A percentile compares a stretch with the other conserved stretches of the same genome.
These are phyloP conservation scores for Dinochytrium kinnereticum DNA, from an alignment of 371 early-diverging fungal species.

Conservation along the genomic window DNA sequence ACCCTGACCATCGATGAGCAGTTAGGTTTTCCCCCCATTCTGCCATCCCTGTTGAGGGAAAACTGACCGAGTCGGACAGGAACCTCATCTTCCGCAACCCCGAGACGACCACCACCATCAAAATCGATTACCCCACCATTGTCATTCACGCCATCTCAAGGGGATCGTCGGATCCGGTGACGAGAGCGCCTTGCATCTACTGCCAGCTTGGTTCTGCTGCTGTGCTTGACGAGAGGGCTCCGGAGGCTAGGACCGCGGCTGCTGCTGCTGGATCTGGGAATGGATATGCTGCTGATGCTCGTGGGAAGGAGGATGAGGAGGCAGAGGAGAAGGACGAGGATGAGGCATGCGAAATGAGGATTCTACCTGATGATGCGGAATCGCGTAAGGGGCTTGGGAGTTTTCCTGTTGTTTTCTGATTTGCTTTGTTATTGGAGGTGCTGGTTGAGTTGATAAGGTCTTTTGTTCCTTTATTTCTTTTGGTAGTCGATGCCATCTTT, in stretches of 20 bases:
- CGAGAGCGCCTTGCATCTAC: slow-evolving; percentile 64
- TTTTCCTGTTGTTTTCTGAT: background rate
- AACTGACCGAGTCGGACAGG: slow-evolving; percentile 16
- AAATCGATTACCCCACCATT: slow-evolving; percentile 75
- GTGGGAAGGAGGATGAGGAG: slow-evolving; percentile 55
- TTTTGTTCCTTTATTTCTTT: too few relatives aligned
- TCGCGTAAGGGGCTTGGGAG: slow-evolving; percentile 56
- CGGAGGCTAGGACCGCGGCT: background rate
- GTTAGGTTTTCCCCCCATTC: background rate
- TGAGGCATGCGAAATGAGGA: slow-evolving; percentile 60
- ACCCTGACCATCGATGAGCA: slow-evolving; percentile 1
- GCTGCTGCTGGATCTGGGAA: background rate
- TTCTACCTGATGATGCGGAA: slow-evolving; percentile 67
- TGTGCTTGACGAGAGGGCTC: slow-evolving; percentile 23
- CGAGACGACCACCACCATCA: slow-evolving; percentile 37
- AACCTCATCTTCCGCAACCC: slow-evolving; percentile 34
- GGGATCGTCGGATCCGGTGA: slow-evolving; percentile 49
- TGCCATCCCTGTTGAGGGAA: background rate
- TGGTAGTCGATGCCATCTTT: slow-evolving; percentile 73
- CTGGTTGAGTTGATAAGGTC: too few relatives aligned
- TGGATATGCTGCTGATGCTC: background rate
- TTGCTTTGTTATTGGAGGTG: background rate
- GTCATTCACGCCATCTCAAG: slow-evolving; percentile 83
- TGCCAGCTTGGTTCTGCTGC: slow-evolving; percentile 70
- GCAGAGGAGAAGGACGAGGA: slow-evolving; percentile 63